These are phyloP conservation scores for Takashimella tepidaria DNA, from an alignment of 1,284 basidiomycete genomes.

Conservation along the genomic window DNA sequence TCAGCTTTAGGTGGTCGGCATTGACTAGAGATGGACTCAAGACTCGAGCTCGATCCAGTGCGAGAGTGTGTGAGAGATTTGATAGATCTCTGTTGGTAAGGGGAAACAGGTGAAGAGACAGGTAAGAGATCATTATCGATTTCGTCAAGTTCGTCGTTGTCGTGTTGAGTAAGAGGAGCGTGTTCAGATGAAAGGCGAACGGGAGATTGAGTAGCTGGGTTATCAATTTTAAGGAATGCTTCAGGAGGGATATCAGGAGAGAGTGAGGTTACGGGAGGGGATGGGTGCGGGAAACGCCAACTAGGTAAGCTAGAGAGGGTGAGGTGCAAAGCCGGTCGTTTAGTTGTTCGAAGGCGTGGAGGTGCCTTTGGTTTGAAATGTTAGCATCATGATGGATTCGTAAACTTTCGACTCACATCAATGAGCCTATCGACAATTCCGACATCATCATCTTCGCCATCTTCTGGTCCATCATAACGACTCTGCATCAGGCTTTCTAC, in stretches of 20 bases:
- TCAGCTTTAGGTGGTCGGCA: too few species aligned
- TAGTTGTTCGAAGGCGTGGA: conserved; percentile 6
- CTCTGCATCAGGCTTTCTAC: conserved; percentile 15
- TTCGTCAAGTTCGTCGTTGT: conserved; percentile 4
- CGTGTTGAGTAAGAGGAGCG: background rate
- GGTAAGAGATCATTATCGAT: conserved; percentile 14
- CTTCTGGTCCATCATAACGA: background rate
- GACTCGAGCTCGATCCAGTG: background rate
- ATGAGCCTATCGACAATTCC: conserved; percentile 13
- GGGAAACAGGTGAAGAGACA: conserved; percentile 6
- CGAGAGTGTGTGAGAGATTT: background rate
- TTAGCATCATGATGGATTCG: background rate
- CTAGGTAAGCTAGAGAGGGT: conserved; percentile 18
- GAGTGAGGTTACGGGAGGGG: conserved; percentile 28
- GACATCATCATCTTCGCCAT: conserved; percentile 7
- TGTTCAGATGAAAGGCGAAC: background rate
- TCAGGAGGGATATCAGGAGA: conserved; percentile 31
- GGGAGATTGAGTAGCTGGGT: conserved; percentile 6
- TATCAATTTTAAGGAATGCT: conserved; percentile 21
- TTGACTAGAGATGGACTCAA: too few species aligned
- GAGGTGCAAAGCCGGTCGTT: conserved; percentile 7
- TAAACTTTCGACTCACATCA: conserved; percentile 5
- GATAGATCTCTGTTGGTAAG: too few species aligned
- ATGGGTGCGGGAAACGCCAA: conserved; percentile 34
- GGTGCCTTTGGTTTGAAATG: conserved; percentile 9